Percentiles rank a stretch among this genome's conserved stretches.
Conservation (phyloP, 805 yeast genomes). For the Kluyveromyces aestuarii region DNA sequence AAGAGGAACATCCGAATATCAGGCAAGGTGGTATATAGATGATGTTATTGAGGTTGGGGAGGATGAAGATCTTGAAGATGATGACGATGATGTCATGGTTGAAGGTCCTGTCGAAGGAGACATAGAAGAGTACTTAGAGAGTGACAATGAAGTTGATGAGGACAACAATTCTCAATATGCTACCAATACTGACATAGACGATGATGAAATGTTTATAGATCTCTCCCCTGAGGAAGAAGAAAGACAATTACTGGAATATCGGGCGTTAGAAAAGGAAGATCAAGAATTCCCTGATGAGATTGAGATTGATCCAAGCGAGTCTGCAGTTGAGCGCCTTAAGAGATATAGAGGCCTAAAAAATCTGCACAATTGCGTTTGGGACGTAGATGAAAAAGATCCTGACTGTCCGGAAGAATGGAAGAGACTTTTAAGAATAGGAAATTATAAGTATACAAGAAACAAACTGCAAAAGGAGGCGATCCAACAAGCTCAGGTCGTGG, state of each 20-base stretch:
- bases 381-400: constrained; percentile 70
- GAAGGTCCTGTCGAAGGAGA: constrained; percentile 26
- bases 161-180: constrained; percentile 18
- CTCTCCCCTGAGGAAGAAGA: constrained; percentile 76
- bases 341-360: constrained; percentile 86
- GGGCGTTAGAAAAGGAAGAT: constrained; percentile 70
- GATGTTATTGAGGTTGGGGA: constrained; percentile 35
- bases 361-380: constrained; percentile 76
- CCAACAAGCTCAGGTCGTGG: constrained; percentile 36
- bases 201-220: constrained; percentile 58
- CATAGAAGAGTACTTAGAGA: constrained; percentile 26
- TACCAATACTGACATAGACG: constrained; percentile 38
- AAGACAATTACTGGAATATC: constrained; percentile 60
- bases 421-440: constrained; percentile 62
- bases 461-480: constrained; percentile 52
- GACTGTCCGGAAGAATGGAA: constrained; percentile 73
- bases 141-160: constrained; percentile 17
- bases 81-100: constrained; percentile 30
- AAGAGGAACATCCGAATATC: constrained; percentile 73
- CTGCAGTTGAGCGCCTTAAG: constrained; percentile 64
- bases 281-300: constrained; percentile 93
- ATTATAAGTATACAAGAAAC: constrained; percentile 68
- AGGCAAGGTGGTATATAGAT: constrained; percentile 68
- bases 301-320: constrained; percentile 67
- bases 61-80: constrained; percentile 24